Base-by-base conservation (phyloP, 164 flowering plant genomes). In the Nelumbo lutea region DNA sequence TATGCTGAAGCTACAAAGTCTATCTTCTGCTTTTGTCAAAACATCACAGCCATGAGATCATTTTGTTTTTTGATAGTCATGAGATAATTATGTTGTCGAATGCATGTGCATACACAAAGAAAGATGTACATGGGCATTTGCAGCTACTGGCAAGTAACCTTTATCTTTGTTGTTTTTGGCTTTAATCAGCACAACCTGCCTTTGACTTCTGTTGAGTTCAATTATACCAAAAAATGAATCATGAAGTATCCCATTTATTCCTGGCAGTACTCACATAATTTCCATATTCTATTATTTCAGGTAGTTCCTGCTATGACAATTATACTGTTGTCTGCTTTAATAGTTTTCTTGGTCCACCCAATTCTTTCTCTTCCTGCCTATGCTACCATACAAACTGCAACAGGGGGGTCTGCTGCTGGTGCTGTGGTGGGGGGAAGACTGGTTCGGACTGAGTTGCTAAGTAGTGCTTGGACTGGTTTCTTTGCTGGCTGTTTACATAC, bases 401-500 rank as follows among this genome's bases (percentile, higher is more conserved):
- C 14, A 3, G 14, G 57, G 13, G 57, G 57, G 3, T 53, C 69
- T 15, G 61, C 83, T 6, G 82, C 86, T 38, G 83, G 78, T 53
- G 79, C 75, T 14, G 59, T 77, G 41, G 78, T 73, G 46, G 88
- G 88, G 15, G 47, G 73, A 27, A 73, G 71, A 45, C 79, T 85
- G 48, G 40, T 84, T 59, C 83, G 79, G 2, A 78, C 83, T 38
- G 90, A 86, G 55, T 62, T 86, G 43, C 69, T 88, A 43, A 83
- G 66, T 8, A 87, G 94, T 82, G 91, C 89, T 42, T 88, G 89
- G 94, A 85, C 89, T 9, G 94, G 94, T 62, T 85, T 88, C 79
- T 83, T 88, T 39, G 91, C 94, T 62, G 94, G 94, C 69, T 88
- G 94, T 70, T 65, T 88, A 43, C 94, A 88, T 84, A 88, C 93